Conservation (phyloP, 1,139 yeast genomes). For the Geotrichum armillariae region DNA sequence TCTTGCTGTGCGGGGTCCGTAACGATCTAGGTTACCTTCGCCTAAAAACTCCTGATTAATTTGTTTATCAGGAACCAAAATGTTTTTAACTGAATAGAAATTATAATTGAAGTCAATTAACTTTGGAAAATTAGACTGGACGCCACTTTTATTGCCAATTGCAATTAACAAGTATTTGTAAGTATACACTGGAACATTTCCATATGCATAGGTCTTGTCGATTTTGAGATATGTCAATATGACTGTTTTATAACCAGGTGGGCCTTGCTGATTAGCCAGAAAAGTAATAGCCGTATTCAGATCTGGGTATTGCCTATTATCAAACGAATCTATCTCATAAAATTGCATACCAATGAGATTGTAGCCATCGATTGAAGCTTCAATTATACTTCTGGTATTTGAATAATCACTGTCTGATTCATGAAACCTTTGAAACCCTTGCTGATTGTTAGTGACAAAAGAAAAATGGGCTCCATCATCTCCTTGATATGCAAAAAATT, state of each 20-base stretch:
- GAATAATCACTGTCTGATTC: too few relatives aligned
- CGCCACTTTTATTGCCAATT: background rate
- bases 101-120: background rate
- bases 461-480: slow-evolving; percentile 1
- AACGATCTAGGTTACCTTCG: background rate
- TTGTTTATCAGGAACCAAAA: background rate
- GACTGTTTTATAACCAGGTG: too few relatives aligned
- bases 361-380: too few relatives aligned
- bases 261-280: too few relatives aligned
- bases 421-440: background rate
- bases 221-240: background rate
- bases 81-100: background rate
- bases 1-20: slow-evolving; percentile 6
- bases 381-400: too few relatives aligned
- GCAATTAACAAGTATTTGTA: background rate
- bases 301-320: too few relatives aligned
- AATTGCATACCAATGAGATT: too few relatives aligned
- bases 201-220: background rate
- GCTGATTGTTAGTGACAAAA: background rate
- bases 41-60: slow-evolving; percentile 1
- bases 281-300: too few relatives aligned
- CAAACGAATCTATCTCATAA: too few relatives aligned
- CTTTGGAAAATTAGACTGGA: background rate
- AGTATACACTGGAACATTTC: background rate
- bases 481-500: background rate